phyloP scores from a whole-genome alignment of 78 protist species.

The Polysphondylium violaceum region DNA sequence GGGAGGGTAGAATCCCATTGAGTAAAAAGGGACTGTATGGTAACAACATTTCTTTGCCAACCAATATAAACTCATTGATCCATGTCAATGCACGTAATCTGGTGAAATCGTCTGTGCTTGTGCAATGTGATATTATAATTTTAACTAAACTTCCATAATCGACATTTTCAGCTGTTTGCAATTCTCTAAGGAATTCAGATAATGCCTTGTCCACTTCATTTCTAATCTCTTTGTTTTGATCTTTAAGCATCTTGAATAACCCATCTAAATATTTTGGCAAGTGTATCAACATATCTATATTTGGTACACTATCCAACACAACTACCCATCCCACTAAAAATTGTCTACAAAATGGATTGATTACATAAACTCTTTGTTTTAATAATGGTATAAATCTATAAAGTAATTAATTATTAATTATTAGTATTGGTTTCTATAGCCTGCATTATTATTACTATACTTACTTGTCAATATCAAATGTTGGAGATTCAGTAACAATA shows the following conservation, averaged over 20 bases:
- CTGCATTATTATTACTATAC: background rate
- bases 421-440: background rate
- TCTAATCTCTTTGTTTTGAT: slow-evolving; percentile 85
- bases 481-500: slow-evolving; percentile 90
- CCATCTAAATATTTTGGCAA: slow-evolving; percentile 94
- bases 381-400: slow-evolving; percentile 76
- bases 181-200: slow-evolving; percentile 87
- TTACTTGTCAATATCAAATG: slow-evolving; percentile 77
- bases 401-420: background rate
- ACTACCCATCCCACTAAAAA: slow-evolving; percentile 92
- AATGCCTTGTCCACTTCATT: slow-evolving; percentile 83
- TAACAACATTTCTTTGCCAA: slow-evolving; percentile 60
- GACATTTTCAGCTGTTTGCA: slow-evolving; percentile 76
- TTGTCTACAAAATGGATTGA: slow-evolving; percentile 81
- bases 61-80: slow-evolving; percentile 87
- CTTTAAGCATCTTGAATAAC: slow-evolving; percentile 91
- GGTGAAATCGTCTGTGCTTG: slow-evolving; percentile 71
- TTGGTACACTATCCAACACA: slow-evolving; percentile 88
- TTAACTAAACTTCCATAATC: slow-evolving; percentile 80
- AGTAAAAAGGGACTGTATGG: slow-evolving; percentile 76
- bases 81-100: slow-evolving; percentile 88
- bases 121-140: slow-evolving; percentile 64
- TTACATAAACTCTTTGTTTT: slow-evolving; percentile 72
- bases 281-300: slow-evolving; percentile 87
- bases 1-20: slow-evolving; percentile 81